These are phyloP conservation scores for Hericium erinaceus DNA, from an alignment of 768 basidiomycete genomes.

Conservation along the genomic window DNA sequence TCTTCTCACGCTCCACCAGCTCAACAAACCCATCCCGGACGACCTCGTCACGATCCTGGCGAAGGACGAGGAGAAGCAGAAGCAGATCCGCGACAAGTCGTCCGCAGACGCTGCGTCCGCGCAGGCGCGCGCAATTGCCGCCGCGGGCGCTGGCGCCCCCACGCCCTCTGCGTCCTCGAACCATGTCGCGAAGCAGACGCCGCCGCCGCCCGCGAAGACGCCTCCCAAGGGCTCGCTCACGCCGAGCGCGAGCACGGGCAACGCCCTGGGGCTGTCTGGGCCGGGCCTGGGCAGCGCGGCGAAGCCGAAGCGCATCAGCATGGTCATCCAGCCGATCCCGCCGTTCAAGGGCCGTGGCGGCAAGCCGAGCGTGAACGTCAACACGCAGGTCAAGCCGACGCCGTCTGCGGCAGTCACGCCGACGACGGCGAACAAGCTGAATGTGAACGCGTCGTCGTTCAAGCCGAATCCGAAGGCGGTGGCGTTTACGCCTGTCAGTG, in stretches of 20 bases:
- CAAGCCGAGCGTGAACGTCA: conserved; percentile 19
- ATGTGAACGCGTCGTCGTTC: conserved; percentile 87
- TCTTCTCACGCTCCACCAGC: conserved; percentile 30
- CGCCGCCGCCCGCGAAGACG: conserved; percentile 14
- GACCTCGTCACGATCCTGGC: conserved; percentile 89
- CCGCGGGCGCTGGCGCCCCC: conserved; percentile 30
- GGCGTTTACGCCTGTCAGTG: conserved; percentile 59
- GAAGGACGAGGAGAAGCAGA: conserved; percentile 89
- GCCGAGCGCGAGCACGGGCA: not conserved
- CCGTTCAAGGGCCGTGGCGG: conserved; percentile 69
- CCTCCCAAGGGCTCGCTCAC: not conserved
- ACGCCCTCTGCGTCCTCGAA: conserved; percentile 9
- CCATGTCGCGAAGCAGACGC: conserved; percentile 1
- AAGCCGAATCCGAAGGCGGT: conserved; percentile 77
- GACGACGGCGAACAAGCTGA: conserved; percentile 55
- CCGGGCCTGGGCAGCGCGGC: not conserved
- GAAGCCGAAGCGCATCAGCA: conserved; percentile 33
- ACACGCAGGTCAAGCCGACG: conserved; percentile 21
- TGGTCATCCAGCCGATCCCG: conserved; percentile 87
- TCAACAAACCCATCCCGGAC: conserved; percentile 91
- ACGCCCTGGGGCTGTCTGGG: not conserved
- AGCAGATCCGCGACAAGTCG: conserved; percentile 72
- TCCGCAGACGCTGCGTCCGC: conserved; percentile 54
- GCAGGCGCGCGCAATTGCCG: conserved; percentile 56
- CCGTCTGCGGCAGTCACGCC: conserved; percentile 36